Evolutionary conservation across 75 land plant species (phyloP).

Genomic region (Chamaecyparis obtusa): DNA sequence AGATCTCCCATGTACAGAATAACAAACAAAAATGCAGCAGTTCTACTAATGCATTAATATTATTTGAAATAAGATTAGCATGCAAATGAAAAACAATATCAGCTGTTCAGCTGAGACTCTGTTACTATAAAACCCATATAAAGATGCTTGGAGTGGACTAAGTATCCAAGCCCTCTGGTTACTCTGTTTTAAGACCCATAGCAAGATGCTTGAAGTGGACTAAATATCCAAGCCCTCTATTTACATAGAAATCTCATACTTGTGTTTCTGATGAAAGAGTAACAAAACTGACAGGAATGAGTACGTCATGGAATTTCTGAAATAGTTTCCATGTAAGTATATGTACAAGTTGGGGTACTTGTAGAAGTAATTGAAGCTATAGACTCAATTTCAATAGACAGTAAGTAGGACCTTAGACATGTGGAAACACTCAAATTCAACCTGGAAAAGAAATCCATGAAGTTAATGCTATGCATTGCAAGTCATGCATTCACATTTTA

Average conservation of each 20-base stretch:
- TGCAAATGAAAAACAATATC: neutral
- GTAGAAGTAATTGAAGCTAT: neutral
- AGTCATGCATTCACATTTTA: neutral
- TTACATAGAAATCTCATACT: slow-evolving; percentile 7
- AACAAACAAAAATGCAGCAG: neutral
- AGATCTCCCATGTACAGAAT: neutral
- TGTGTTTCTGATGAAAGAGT: neutral
- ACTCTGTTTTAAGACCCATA: neutral
- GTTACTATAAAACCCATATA: neutral
- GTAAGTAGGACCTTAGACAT: neutral
- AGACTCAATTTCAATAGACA: neutral
- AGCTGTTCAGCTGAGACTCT: neutral
- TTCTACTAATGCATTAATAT: neutral
- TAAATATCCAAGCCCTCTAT: slow-evolving; percentile 7
- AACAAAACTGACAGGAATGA: neutral
- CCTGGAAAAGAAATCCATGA: neutral
- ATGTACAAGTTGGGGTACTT: neutral
- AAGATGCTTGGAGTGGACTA: neutral
- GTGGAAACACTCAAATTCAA: neutral
- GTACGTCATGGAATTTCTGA: slow-evolving; percentile 1
- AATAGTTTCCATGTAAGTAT: slow-evolving; percentile 2
- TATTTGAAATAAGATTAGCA: neutral
- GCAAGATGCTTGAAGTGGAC: neutral
- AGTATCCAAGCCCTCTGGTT: neutral
- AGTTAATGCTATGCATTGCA: neutral